A percentile compares a stretch with the other conserved stretches of the same genome.
phyloP scores from a whole-genome alignment of 768 basidiomycete genomes.

The Boletales sp. region DNA sequence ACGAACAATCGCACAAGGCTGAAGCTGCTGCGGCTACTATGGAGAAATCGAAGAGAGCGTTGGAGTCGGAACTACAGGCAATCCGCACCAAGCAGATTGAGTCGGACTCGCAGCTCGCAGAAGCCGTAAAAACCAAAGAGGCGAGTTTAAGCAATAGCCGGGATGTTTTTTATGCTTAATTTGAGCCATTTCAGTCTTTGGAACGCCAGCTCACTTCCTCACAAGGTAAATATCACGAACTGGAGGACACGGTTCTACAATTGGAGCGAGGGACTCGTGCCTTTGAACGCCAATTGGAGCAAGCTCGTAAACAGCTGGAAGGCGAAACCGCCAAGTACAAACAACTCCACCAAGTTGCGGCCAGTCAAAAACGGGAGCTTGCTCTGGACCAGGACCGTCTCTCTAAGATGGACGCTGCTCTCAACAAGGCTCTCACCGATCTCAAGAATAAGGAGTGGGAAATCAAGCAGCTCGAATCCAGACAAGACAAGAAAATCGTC shows the following conservation, averaged over 20 bases:
- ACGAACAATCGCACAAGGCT: slow-evolving; percentile 46
- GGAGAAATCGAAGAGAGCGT: slow-evolving; percentile 62
- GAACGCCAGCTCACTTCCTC: slow-evolving; percentile 74
- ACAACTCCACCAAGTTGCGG: slow-evolving; percentile 65
- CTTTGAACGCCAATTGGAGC: slow-evolving; percentile 70
- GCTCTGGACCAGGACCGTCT: slow-evolving; percentile 63
- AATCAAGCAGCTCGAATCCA: slow-evolving; percentile 77
- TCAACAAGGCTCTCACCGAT: slow-evolving; percentile 78
- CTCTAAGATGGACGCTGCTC: slow-evolving; percentile 70
- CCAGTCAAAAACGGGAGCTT: slow-evolving; percentile 67
- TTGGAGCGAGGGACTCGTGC: slow-evolving; percentile 79
- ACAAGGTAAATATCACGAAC: slow-evolving; percentile 74
- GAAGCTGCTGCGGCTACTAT: slow-evolving; percentile 51
- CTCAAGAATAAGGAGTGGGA: slow-evolving; percentile 83
- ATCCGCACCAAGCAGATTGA: slow-evolving; percentile 69
- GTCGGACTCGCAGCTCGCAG: slow-evolving; percentile 58
- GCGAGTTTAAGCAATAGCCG: slow-evolving; percentile 34
- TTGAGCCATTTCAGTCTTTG: slow-evolving; percentile 46
- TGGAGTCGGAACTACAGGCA: slow-evolving; percentile 71
- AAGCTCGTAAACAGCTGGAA: slow-evolving; percentile 68
- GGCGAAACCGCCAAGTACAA: slow-evolving; percentile 67
- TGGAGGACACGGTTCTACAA: slow-evolving; percentile 85
- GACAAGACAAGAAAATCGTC: slow-evolving; percentile 96
- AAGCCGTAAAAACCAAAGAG: slow-evolving; percentile 66
- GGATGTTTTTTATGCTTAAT: neutral